Percentiles rank a stretch among this genome's conserved stretches.
Evolutionary conservation across 2,329 filamentous ascomycete species (phyloP).

Genomic region (Taxawa tesnikishii): DNA sequence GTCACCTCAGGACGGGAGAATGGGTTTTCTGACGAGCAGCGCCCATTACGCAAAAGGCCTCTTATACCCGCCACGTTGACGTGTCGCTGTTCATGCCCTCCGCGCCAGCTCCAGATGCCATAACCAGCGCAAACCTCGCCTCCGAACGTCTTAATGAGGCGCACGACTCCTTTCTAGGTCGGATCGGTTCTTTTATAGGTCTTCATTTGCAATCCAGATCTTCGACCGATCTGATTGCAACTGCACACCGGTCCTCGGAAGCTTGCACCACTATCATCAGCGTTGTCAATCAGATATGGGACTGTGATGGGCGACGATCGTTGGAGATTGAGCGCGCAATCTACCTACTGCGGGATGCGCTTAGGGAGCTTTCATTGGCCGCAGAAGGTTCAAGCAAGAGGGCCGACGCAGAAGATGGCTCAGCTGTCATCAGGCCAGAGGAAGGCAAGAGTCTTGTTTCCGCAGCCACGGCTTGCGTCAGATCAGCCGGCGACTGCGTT

Average conservation of each 20-base stretch:
- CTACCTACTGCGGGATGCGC: constrained; percentile 63
- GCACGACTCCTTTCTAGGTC: constrained; percentile 81
- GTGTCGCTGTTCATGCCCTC: neutral
- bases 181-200: constrained; percentile 87
- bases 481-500: constrained; percentile 82
- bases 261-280: constrained; percentile 70
- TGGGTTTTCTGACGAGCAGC: no score
- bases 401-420: constrained; percentile 53
- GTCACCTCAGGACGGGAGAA: no score
- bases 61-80: neutral
- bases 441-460: constrained; percentile 63
- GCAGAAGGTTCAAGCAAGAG: constrained; percentile 67
- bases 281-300: constrained; percentile 71
- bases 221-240: constrained; percentile 66
- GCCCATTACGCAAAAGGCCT: no score
- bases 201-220: constrained; percentile 89
- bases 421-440: constrained; percentile 68
- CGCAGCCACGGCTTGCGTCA: constrained; percentile 77
- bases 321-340: constrained; percentile 57
- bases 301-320: constrained; percentile 58
- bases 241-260: constrained; percentile 70
- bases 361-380: constrained; percentile 68
- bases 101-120: neutral
- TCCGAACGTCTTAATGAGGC: constrained; percentile 69
- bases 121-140: constrained; percentile 46